These are phyloP conservation scores for Fusarium pininemorale DNA, from an alignment of 2,329 filamentous ascomycete species.

Conservation along the genomic window DNA sequence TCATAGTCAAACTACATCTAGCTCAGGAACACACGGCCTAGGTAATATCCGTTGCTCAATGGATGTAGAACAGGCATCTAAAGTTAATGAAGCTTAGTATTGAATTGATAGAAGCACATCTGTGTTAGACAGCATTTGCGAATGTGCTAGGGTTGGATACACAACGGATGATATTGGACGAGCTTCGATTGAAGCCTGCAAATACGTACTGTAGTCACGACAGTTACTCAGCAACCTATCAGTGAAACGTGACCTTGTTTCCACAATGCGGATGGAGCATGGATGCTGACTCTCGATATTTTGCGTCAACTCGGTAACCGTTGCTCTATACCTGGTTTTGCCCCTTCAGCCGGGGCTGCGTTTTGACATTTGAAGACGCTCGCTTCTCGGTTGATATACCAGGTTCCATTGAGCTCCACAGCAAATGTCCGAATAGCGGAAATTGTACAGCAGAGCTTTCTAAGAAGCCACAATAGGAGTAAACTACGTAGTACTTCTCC, in stretches of 20 bases:
- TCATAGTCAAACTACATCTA: constrained; percentile 4
- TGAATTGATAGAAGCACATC: constrained; percentile 1
- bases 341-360: not conserved
- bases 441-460: not conserved
- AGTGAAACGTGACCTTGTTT: constrained; percentile 15
- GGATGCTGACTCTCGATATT: constrained; percentile 2
- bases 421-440: constrained; percentile 5
- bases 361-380: not conserved
- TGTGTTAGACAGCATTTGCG: constrained; percentile 16
- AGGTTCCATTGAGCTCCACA: constrained; percentile 3
- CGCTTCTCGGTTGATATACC: not conserved
- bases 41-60: not conserved
- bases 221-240: constrained; percentile 28
- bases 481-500: not conserved
- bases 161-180: not conserved
- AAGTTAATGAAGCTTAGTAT: constrained; percentile 3
- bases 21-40: not conserved
- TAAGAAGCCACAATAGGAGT: not conserved
- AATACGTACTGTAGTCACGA: constrained; percentile 7
- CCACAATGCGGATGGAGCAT: constrained; percentile 17
- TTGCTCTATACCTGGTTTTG: not conserved
- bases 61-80: not conserved
- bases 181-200: not conserved
- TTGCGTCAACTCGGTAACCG: constrained; percentile 4
- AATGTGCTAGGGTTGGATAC: constrained; percentile 1